A percentile compares a stretch with the other conserved stretches of the same genome.
These are phyloP conservation scores for Gyrodon lividus DNA, from an alignment of 768 basidiomycete species.

Conservation along the genomic window DNA sequence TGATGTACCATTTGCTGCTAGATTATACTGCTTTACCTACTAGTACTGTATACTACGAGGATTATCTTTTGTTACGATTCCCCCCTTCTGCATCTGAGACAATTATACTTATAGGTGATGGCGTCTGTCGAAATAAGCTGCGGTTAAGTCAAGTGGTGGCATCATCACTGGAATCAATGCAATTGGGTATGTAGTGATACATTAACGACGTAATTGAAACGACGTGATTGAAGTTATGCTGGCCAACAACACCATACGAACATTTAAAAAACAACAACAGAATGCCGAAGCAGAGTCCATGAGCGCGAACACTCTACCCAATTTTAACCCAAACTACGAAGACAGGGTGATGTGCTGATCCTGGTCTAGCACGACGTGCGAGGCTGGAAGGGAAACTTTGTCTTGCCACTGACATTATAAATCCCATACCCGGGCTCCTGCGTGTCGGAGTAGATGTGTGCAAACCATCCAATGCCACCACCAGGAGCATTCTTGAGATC, in stretches of 20 bases:
- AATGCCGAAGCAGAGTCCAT: slow-evolving; percentile 98
- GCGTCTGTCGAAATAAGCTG: not conserved
- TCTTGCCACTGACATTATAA: slow-evolving; percentile 43
- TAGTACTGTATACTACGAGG: slow-evolving; percentile 21
- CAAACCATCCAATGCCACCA: slow-evolving; percentile 80
- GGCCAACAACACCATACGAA: not conserved
- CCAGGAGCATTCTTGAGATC: slow-evolving; percentile 57
- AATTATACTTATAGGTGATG: not conserved
- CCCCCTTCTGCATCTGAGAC: not conserved
- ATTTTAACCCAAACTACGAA: too few species aligned
- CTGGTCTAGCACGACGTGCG: slow-evolving; percentile 52
- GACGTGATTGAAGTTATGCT: not conserved
- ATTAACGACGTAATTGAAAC: not conserved
- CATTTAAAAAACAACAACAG: slow-evolving; percentile 54
- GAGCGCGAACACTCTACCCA: slow-evolving; percentile 93
- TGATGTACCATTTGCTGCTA: slow-evolving; percentile 3
- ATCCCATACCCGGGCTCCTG: slow-evolving; percentile 73
- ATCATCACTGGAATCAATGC: not conserved
- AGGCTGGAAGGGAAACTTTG: slow-evolving; percentile 68
- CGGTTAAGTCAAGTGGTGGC: not conserved
- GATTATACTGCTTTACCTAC: slow-evolving; percentile 1
- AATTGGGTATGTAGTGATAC: not conserved
- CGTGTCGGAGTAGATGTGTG: slow-evolving; percentile 71
- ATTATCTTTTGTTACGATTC: slow-evolving; percentile 10
- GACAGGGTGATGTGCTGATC: too few species aligned